Evolutionary conservation across 257 asterid genomes (phyloP).

Genomic region (Solanum appendiculatum): DNA sequence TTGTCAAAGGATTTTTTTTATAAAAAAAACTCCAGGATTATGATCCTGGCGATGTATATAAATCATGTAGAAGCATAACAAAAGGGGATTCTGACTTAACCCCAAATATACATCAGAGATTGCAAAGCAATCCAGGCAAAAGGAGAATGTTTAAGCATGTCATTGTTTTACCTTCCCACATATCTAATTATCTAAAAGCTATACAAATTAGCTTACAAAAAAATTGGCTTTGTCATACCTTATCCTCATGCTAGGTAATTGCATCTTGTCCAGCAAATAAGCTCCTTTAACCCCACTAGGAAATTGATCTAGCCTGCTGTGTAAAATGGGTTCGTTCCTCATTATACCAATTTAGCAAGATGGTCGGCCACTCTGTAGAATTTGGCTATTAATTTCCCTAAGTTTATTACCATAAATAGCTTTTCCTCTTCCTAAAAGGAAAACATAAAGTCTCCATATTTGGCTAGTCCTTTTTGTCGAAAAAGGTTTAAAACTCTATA

Average conservation of each 20-base stretch:
- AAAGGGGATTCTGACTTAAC: background rate
- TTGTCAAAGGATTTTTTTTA: conserved; percentile 42
- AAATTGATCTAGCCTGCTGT: too few relatives aligned
- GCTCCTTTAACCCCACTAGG: too few relatives aligned
- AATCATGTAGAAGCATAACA: background rate
- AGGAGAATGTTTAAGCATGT: background rate
- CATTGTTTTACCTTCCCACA: background rate
- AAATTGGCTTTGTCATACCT: background rate
- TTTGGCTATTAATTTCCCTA: too few relatives aligned
- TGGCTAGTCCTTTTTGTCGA: too few relatives aligned
- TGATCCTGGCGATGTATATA: background rate
- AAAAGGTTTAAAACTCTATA: too few relatives aligned
- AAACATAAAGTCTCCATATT: too few relatives aligned
- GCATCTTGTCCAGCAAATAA: background rate
- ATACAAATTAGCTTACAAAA: background rate
- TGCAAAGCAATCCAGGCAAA: background rate
- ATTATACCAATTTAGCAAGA: too few relatives aligned
- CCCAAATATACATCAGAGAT: background rate
- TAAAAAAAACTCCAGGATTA: background rate
- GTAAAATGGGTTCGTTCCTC: too few relatives aligned
- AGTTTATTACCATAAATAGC: too few relatives aligned
- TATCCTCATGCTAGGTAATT: background rate
- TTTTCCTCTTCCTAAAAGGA: too few relatives aligned
- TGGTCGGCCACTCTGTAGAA: too few relatives aligned
- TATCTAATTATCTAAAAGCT: background rate